Evolutionary conservation across 2,329 filamentous ascomycete species (phyloP), one percentile per base, ranked within the genome.

Genomic region (Pseudopithomyces maydicus): DNA sequence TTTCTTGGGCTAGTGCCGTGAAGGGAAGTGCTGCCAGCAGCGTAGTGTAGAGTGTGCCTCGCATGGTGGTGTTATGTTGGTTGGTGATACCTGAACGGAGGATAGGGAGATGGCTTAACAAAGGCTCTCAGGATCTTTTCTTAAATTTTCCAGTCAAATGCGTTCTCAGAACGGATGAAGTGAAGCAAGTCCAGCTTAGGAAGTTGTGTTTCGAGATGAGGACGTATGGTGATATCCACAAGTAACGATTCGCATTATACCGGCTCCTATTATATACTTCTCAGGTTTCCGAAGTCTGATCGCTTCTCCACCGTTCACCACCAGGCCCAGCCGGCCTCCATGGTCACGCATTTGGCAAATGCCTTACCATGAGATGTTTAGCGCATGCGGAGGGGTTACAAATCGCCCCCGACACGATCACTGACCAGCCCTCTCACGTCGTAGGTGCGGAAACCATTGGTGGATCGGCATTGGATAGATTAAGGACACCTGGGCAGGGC

Each of bases 11-110:
- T 15, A 48, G 36, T 11, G 43, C 43, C 15, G 36, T 32, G 23
- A 41, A 52, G 6, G 49, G 36, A 10, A 57, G 20, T 22, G 43
- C 43, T 41, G 54, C 44, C 42, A 46, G 35, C 43, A 56, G 48
- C 42, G 45, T 20, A 3, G 38, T 53, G 32, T 32, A 43, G 20
- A 45, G 12, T 38, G 35, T 48, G 45, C 11, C 5, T n/a, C 38
- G 48, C 48, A 51, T 51, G 38, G 22, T 43, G 38, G 20, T 11
- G 48, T 22, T 51, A 20, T 11, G 48, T 22, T 51, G 17, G n/a
- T 32, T 15, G 3, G 15, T 0, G 33, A 1, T 20, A 15, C 2
- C n/a, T n/a, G n/a, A 17, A 2, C 15, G 19, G 32, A 2, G 1
- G n/a, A n/a, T n/a, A n/a, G n/a, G n/a, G n/a, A n/a, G n/a, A n/a